Conservation (phyloP, 1,284 basidiomycete species). For the Entoloma clypeatum region DNA sequence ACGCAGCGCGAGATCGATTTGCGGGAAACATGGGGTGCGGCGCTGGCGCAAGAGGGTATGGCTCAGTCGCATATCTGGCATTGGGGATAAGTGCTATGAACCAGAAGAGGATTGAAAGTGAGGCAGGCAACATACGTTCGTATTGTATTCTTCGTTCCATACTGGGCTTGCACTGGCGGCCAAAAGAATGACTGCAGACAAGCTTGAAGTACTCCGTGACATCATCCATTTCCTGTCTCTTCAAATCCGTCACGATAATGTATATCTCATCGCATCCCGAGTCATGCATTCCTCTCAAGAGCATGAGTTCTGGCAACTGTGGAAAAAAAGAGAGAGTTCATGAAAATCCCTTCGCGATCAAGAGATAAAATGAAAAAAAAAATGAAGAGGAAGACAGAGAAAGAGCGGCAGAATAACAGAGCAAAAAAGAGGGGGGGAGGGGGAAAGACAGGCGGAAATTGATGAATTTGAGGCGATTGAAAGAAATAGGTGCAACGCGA, state of each 20-base stretch:
- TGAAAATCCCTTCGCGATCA: constrained; percentile 9
- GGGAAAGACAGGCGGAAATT: no score
- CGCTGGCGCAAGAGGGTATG: constrained; percentile 61
- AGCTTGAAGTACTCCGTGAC: constrained; percentile 72
- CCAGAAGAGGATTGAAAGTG: neutral
- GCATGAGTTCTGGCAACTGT: constrained; percentile 71
- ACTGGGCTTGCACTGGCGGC: constrained; percentile 58
- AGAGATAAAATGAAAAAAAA: no score
- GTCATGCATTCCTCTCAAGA: constrained; percentile 74
- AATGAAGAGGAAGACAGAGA: no score
- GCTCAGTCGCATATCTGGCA: constrained; percentile 58
- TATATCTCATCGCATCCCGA: constrained; percentile 70
- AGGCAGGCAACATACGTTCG: constrained; percentile 44
- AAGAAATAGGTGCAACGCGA: neutral
- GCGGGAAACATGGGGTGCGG: constrained; percentile 70
- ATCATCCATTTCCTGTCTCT: constrained; percentile 73
- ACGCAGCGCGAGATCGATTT: constrained; percentile 69
- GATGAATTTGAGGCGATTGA: neutral
- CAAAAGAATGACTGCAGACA: constrained; percentile 58
- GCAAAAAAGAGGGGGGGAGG: no score
- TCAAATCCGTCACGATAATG: constrained; percentile 72
- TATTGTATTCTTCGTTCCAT: constrained; percentile 61
- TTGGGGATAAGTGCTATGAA: constrained; percentile 1
- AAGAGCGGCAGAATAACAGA: no score
- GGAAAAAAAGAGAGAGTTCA: constrained; percentile 14